A percentile compares a stretch with the other conserved stretches of the same genome.
Evolutionary conservation across 352 stramenopile genomes (phyloP).

Genomic region (Pythium volutum): DNA sequence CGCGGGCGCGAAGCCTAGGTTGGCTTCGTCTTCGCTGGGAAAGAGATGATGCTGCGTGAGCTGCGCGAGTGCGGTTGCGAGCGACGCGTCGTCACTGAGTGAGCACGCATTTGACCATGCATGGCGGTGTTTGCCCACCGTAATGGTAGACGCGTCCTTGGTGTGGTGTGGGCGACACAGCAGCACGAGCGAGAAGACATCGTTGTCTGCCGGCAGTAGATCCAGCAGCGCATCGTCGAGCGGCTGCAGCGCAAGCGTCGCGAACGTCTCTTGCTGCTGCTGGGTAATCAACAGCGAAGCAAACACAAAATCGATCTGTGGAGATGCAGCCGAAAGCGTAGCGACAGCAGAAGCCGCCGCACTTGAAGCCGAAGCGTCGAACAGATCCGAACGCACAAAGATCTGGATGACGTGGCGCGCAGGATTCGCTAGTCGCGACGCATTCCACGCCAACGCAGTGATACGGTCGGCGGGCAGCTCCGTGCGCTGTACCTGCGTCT

Average conservation of each 20-base stretch:
- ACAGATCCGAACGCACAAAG: background rate
- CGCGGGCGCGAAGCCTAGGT: background rate
- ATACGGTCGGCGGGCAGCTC: conserved; percentile 54
- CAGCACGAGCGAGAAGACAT: conserved; percentile 22
- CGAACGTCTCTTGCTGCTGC: background rate
- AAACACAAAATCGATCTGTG: background rate
- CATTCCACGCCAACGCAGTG: conserved; percentile 36
- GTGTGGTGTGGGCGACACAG: conserved; percentile 8
- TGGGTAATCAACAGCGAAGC: too few relatives aligned
- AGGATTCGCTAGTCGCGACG: conserved; percentile 28
- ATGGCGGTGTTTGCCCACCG: conserved; percentile 61
- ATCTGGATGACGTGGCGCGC: conserved; percentile 16
- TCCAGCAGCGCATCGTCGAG: conserved; percentile 32
- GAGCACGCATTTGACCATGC: conserved; percentile 44
- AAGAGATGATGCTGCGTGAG: conserved; percentile 42
- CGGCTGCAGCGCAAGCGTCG: background rate
- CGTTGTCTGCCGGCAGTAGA: conserved; percentile 2
- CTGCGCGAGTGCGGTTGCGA: conserved; percentile 31
- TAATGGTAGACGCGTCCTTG: conserved; percentile 22
- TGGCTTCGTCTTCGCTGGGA: conserved; percentile 15
- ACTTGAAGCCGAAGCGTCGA: background rate
- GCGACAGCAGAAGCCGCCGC: background rate
- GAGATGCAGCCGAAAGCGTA: background rate
- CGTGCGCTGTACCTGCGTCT: conserved; percentile 68
- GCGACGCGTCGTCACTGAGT: conserved; percentile 7